Percentiles rank a stretch among this genome's conserved stretches.
phyloP scores from a whole-genome alignment of 805 yeast species.

The Jamesozyma piceae region DNA sequence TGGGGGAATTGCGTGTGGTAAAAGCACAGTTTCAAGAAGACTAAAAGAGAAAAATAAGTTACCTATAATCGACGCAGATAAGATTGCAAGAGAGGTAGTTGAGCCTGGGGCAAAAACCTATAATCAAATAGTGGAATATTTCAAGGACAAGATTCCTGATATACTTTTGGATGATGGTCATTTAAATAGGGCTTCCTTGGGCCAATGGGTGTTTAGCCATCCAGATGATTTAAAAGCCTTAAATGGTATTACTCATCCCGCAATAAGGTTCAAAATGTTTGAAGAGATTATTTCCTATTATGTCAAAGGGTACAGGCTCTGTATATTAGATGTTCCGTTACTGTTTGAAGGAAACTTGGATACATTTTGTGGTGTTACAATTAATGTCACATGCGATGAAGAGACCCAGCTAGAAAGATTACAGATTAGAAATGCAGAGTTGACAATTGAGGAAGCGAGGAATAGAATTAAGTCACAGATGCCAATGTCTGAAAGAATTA shows the following conservation, averaged over 20 bases:
- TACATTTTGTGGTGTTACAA: constrained; percentile 55
- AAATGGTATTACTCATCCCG: constrained; percentile 81
- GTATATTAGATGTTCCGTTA: constrained; percentile 82
- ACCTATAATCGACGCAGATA: constrained; percentile 80
- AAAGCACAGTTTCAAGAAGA: constrained; percentile 72
- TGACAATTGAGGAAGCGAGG: constrained; percentile 55
- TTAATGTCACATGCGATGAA: constrained; percentile 57
- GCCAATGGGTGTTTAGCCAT: constrained; percentile 68
- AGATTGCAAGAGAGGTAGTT: constrained; percentile 78
- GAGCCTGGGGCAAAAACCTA: constrained; percentile 72
- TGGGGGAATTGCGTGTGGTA: constrained; percentile 97
- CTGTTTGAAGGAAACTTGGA: constrained; percentile 74
- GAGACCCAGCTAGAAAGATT: constrained; percentile 57
- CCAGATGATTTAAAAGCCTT: constrained; percentile 47
- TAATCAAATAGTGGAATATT: constrained; percentile 50
- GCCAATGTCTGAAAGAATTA: constrained; percentile 47
- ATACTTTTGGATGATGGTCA: constrained; percentile 35
- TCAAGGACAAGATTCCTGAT: constrained; percentile 45
- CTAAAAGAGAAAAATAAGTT: constrained; percentile 43
- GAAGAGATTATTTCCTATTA: constrained; percentile 49
- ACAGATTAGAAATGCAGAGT: constrained; percentile 53
- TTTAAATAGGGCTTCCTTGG: constrained; percentile 62
- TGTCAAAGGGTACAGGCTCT: constrained; percentile 46
- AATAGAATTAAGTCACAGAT: constrained; percentile 73
- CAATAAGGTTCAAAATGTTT: constrained; percentile 55